Conservation (phyloP, 768 basidiomycete genomes). For the Mycena polygramma region DNA sequence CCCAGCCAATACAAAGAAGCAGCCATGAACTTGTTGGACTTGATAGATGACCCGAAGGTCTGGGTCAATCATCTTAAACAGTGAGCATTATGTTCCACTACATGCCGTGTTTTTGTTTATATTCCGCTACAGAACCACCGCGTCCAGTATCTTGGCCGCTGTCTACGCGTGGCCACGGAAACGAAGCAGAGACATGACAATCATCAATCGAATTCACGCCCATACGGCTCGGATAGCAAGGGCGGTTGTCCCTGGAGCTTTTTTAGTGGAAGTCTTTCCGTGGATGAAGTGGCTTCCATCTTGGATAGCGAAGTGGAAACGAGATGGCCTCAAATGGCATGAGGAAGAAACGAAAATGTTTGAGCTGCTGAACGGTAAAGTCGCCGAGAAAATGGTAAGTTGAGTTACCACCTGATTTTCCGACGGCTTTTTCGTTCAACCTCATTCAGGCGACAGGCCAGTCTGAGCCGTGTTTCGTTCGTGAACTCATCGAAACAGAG, state of each 20-base stretch:
- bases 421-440: not conserved
- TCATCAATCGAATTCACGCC: constrained; percentile 31
- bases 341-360: constrained; percentile 39
- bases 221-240: constrained; percentile 44
- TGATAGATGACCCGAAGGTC: not conserved
- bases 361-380: constrained; percentile 29
- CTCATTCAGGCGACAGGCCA: constrained; percentile 23
- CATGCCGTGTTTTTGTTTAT: no score
- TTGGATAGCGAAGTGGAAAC: constrained; percentile 36
- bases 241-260: constrained; percentile 50
- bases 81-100: no score
- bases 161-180: constrained; percentile 37
- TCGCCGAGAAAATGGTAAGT: not conserved
- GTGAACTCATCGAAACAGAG: constrained; percentile 25
- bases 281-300: constrained; percentile 48
- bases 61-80: constrained; percentile 10
- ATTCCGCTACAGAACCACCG: constrained; percentile 35
- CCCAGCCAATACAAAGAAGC: constrained; percentile 9
- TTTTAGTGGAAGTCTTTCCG: constrained; percentile 51
- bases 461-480: constrained; percentile 25
- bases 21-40: not conserved
- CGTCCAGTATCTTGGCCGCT: constrained; percentile 30
- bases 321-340: constrained; percentile 24
- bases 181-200: constrained; percentile 25
- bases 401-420: not conserved